phyloP scores from a whole-genome alignment of 2,329 filamentous ascomycete species.

The Diatrype stigma region DNA sequence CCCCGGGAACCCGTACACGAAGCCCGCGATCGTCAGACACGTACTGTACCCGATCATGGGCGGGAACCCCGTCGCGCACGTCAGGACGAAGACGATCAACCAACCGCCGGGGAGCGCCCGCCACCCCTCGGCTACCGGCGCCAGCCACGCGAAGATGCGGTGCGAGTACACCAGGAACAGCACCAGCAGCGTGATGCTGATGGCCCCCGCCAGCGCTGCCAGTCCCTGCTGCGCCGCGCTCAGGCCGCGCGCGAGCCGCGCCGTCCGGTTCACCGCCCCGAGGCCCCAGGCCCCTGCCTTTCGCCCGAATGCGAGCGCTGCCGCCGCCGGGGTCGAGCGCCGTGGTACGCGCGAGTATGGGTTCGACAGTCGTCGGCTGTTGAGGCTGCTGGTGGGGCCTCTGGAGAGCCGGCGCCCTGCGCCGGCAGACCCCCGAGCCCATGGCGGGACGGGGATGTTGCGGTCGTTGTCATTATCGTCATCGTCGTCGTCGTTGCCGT shows the following conservation, averaged over 20 bases:
- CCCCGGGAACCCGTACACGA: conserved; percentile 52
- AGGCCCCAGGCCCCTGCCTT: conserved; percentile 40
- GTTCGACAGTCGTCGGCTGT: conserved; percentile 38
- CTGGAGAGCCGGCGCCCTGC: no score
- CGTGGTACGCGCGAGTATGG: conserved; percentile 30
- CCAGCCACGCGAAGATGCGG: conserved; percentile 70
- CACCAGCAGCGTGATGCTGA: conserved; percentile 53
- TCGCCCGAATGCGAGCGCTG: conserved; percentile 28
- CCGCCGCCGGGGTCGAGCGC: conserved; percentile 11
- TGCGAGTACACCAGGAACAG: conserved; percentile 76
- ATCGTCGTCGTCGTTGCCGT: conserved; percentile 1
- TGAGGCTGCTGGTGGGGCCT: conserved; percentile 10
- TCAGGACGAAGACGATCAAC: conserved; percentile 69
- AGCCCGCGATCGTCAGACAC: conserved; percentile 51
- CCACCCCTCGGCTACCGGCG: conserved; percentile 72
- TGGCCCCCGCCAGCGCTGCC: conserved; percentile 46
- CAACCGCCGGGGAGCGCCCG: conserved; percentile 68
- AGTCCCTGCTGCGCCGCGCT: conserved; percentile 59
- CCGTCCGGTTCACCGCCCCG: conserved; percentile 36
- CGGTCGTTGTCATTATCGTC: conserved; percentile 6
- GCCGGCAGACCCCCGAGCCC: not conserved
- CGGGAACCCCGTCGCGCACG: conserved; percentile 76
- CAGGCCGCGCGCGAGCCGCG: conserved; percentile 51
- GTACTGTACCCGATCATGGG: conserved; percentile 85
- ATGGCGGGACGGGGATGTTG: conserved; percentile 1